Evolutionary conservation across 345 rosid genomes (phyloP), one percentile per base, ranked within the genome.

Genomic region (Chamaenerion angustifolium): DNA sequence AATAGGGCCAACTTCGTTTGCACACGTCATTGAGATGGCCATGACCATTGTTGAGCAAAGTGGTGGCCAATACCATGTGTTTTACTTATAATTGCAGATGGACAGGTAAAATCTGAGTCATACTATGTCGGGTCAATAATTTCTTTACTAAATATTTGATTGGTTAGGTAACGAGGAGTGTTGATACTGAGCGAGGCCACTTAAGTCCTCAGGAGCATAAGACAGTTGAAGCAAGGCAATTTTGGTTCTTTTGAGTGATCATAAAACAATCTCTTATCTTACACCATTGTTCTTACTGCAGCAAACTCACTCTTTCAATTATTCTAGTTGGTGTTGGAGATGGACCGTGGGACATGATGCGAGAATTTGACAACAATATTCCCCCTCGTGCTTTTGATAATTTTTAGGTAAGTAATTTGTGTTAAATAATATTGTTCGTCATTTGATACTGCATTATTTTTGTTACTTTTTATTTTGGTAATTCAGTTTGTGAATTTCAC

Each of bases 291-390:
- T 40, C 18, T 46, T 51, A 8, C 52, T 51, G 59, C 83, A 77
- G 83, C 35, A 57, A 74, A 49, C 64, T 65, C 56, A 80, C 83
- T 18, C 62, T 77, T n/a, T 74, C 83, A 3, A 77, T 77, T 51
- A 61, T 74, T 25, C 42, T 77, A 48, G 83, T 74, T 6, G 83
- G 83, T 8, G 83, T 77, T 27, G 82, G 82, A 16, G 82, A 77
- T 46, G 82, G 82, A n/a, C 82, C 82, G 1, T 77, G 82, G 83
- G 79, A 77, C 56, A 67, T 77, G 73, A 77, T 77, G 83, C 72
- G 58, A 18, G 72, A 74, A 65, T 77, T 77, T 46, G 79, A 77
- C 51, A 77, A 77, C 56, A 77, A 77, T 47, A 74, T 77, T 60
- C 80, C 80, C 61, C 61, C 79, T 59, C 69, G 83, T 40, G 75